phyloP scores from a whole-genome alignment of 2,329 filamentous ascomycete species.

The Fusarium dimerum region DNA sequence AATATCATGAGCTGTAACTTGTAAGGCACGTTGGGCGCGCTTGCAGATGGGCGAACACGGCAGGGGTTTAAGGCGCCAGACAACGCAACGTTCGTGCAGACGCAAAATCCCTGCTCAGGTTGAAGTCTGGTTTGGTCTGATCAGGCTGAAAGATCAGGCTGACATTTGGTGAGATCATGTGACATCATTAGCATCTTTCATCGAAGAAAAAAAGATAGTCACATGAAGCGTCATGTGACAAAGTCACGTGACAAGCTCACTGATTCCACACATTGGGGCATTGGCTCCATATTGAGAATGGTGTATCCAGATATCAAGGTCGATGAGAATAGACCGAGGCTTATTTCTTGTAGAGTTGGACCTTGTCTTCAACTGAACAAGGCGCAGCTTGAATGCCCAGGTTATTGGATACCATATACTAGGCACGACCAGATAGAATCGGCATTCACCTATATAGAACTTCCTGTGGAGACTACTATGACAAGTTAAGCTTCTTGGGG shows the following conservation, averaged over 20 bases:
- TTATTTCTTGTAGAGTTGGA: too few relatives aligned
- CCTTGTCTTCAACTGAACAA: not conserved
- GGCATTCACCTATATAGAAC: not conserved
- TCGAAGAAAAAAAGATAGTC: fast-evolving
- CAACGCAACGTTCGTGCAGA: constrained; percentile 16
- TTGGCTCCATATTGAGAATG: not conserved
- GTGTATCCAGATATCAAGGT: too few relatives aligned
- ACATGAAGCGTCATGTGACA: not conserved
- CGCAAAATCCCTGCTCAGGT: constrained; percentile 22
- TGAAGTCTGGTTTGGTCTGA: constrained; percentile 5
- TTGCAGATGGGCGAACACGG: constrained; percentile 31
- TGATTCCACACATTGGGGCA: constrained; percentile 4
- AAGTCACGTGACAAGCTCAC: constrained; percentile 4
- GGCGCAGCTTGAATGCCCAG: not conserved
- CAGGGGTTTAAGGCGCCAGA: constrained; percentile 27
- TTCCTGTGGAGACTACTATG: not conserved
- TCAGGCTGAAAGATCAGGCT: constrained; percentile 28
- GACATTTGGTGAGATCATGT: constrained; percentile 19
- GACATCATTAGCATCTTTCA: constrained; percentile 2
- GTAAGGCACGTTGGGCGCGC: constrained; percentile 22
- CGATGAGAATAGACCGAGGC: too few relatives aligned
- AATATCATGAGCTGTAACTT: constrained; percentile 7
- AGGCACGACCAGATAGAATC: not conserved
- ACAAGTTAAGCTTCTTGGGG: not conserved
- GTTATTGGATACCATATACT: not conserved